Evolutionary conservation across 345 rosid species (phyloP), one percentile per base, ranked within the genome.

Genomic region (Pistacia integerrima): DNA sequence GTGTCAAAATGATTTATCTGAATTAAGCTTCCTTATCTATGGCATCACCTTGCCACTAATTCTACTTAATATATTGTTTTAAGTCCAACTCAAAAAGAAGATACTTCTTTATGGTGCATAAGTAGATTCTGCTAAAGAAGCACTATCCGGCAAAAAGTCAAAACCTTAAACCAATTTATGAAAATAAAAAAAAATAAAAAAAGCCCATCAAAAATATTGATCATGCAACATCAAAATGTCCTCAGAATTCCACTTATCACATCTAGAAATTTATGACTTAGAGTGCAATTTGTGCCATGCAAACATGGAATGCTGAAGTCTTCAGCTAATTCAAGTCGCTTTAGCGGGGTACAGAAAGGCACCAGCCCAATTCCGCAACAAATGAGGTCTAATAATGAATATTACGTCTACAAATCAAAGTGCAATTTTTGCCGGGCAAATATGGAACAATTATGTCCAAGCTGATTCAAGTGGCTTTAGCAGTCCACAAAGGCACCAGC

Each of bases 211-310:
- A 22, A 5, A 60, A 22, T 44, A 65, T 56, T 5, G 12, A 70
- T 56, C 18, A 6, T 4, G 52, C 28, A n/a, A 57, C 20, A 16
- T 46, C 25, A 46, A 63, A 30, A 46, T 17, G 25, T 44, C 57
- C 70, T 67, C 25, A 60, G 67, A 73, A 48, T 8, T 73, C 28
- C 46, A 73, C 1, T 61, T 48, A 61, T 72, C 66, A 46, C 38
- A 72, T 41, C 25, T 60, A 17, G 16, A 4, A 55, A 25, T 14
- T 10, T 71, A 25, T 20, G 58, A 66, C 56, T 1, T 33, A 58
- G 41, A 38, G 20, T 33, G 49, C 46, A 69, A 1, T 35, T 35
- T 56, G 12, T 1, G 12, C n/a, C 58, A 49, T 13, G 59, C 56
- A 67, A 46, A 67, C 3, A 25, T 10, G 22, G 16, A 67, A 46